Base-by-base conservation (phyloP, 225 moss, liverwort and hornwort genomes). In the Marchantia polymorpha region DNA sequence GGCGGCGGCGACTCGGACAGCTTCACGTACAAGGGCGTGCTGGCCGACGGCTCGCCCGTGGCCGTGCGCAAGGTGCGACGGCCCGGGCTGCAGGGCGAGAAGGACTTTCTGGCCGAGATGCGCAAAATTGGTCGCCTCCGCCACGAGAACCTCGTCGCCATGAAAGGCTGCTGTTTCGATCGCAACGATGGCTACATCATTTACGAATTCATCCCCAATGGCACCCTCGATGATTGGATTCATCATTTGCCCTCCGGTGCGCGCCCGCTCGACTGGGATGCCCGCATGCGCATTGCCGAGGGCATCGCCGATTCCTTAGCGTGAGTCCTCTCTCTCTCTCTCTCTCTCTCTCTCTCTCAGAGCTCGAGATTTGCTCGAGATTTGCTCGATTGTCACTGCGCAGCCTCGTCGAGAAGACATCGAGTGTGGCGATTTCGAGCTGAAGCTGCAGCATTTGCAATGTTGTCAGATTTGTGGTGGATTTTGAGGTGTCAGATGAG, bases 51-150 rank as follows among this genome's bases (percentile, higher is more conserved):
- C 46, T 84, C 85, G 52, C 76, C 54, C 58, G 92, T 96, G 52
- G 96, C 89, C 17, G 89, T 96, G 49, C 92, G 91, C 83, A 91
- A 88, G 59, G 83, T 94, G 67, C 89, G 86, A 79, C 86, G 92
- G 69, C 88, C 94, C 6, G 88, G 90, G 13, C 86, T 92, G 72
- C 96, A 94, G 67, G 87, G 91, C 69, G 91, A 92, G 83, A 94
- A 85, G 86, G 94, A 96, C 60, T 96, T 96, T 60, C 86, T 94
- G 84, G 89, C 88, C 50, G 96, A 94, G 75, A 92, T 96, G 89
- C 77, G 86, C 78, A 92, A 92, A 78, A 94, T 94, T 75, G 96
- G 91, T 26, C 90, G 96, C 48, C 84, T 96, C 31, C 88, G 86
- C 76, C 94, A 96, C 78, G 87, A 91, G 55, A 94, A 94, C 73